A percentile compares a stretch with the other conserved stretches of the same genome.
Conservation (phyloP, 345 rosid species). For the Salix caprea region DNA sequence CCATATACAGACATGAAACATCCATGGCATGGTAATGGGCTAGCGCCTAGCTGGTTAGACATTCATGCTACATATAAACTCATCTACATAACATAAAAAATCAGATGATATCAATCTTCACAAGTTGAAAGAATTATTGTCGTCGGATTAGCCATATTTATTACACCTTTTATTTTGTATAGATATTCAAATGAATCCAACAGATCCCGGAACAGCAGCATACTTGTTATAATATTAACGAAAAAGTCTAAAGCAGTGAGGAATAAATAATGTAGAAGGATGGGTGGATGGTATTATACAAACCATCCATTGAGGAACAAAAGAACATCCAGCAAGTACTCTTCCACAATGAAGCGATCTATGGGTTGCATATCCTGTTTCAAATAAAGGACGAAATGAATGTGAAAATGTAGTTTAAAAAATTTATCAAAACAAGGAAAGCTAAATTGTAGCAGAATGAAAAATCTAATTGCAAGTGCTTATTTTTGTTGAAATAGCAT, state of each 20-base stretch:
- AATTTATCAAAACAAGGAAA: conserved; percentile 4
- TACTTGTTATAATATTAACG: neutral
- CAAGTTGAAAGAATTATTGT: neutral
- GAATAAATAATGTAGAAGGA: neutral
- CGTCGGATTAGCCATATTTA: too few species aligned
- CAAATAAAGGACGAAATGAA: conserved; percentile 11
- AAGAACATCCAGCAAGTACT: conserved; percentile 89
- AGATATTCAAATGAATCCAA: conserved; percentile 1
- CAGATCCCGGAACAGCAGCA: neutral
- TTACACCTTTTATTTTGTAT: neutral
- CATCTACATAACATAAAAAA: neutral
- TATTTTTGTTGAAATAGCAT: neutral
- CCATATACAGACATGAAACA: neutral
- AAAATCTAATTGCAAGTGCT: too few species aligned
- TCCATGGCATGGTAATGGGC: neutral
- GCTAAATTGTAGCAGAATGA: neutral
- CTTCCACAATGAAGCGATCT: conserved; percentile 94
- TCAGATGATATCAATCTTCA: conserved; percentile 2
- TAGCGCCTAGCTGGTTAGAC: neutral
- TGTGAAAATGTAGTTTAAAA: neutral
- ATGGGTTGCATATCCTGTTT: conserved; percentile 85
- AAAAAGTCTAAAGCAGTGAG: neutral
- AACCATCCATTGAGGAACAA: conserved; percentile 95
- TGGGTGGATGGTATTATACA: conserved; percentile 21
- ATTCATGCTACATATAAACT: neutral